Conservation (phyloP, 257 asterid genomes). For the Nicotiana paniculata region DNA sequence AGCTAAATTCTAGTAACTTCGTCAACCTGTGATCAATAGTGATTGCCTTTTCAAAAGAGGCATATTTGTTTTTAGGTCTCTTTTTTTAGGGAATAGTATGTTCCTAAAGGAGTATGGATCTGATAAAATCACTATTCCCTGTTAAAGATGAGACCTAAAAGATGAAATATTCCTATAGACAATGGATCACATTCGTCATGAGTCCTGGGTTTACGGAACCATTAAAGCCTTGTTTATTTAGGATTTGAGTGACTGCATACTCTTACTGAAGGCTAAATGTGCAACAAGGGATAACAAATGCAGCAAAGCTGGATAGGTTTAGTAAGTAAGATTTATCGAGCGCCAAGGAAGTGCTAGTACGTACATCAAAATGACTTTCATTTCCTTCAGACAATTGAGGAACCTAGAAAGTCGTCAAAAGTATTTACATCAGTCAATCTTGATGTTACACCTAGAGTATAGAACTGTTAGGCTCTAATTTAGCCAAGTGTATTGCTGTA, state of each 20-base stretch:
- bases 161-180: background rate
- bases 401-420: background rate
- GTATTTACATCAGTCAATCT: background rate
- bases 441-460: background rate
- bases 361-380: background rate
- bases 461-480: background rate
- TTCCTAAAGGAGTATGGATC: background rate
- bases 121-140: background rate
- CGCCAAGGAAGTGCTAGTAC: background rate
- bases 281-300: background rate
- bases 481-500: background rate
- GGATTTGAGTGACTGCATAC: background rate
- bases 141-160: background rate
- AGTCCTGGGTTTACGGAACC: background rate
- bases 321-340: background rate
- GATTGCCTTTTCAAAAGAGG: background rate
- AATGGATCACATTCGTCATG: background rate
- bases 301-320: background rate
- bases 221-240: background rate
- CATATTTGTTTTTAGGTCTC: background rate
- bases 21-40: background rate
- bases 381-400: background rate
- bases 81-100: background rate
- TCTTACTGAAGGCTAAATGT: background rate
- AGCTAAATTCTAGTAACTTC: background rate